Base-by-base conservation (phyloP, 345 rosid genomes). In the Mallotus nudiflorus region DNA sequence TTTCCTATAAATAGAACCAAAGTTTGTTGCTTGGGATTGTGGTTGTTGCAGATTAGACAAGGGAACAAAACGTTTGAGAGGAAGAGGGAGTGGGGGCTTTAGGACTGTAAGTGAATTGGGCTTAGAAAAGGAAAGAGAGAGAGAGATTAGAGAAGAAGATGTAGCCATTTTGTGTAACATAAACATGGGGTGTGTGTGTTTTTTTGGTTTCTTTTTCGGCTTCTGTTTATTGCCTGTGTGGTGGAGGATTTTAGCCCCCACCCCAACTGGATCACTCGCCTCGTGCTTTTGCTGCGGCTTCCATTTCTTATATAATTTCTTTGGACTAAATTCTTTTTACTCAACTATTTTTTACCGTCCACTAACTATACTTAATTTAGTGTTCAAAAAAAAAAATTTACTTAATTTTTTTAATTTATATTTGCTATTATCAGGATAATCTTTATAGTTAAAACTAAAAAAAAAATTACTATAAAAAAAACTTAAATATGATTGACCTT, bases 11-110 rank as follows among this genome's bases (percentile, higher is more conserved):
- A 73, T 35, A 35, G 45, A 62, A 31, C 52, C 71, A 39, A 56
- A n/a, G 15, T 39, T 39, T 53, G 53, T 5, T 25, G 39, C 33
- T 28, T 62, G 66, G 50, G 46, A 12, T 9, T 49, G 24, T 27
- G 29, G 67, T 31, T n/a, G n/a, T n/a, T 75, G 66, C 39, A 66
- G 62, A 14, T 39, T 80, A 65, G 80, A 31, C 0, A 80, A n/a
- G 29, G 87, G 80, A 69, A 81, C 68, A 55, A 78, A 68, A 11
- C 81, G 86, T 69, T 73, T 82, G 0, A 73, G 74, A 65, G 89
- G 85, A 71, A 66, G 37, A 61, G 54, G 59, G 8, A 53, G 18
- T 0, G 75, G 40, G 53, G 69, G 66, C 22, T 54, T 57, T 19
- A 18, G 61, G 35, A 53, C 15, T 25, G 73, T 73, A 2, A 75